A percentile compares a stretch with the other conserved stretches of the same genome.
These are phyloP conservation scores for Phytophthora crassamura DNA, from an alignment of 352 stramenopile genomes.

Conservation along the genomic window DNA sequence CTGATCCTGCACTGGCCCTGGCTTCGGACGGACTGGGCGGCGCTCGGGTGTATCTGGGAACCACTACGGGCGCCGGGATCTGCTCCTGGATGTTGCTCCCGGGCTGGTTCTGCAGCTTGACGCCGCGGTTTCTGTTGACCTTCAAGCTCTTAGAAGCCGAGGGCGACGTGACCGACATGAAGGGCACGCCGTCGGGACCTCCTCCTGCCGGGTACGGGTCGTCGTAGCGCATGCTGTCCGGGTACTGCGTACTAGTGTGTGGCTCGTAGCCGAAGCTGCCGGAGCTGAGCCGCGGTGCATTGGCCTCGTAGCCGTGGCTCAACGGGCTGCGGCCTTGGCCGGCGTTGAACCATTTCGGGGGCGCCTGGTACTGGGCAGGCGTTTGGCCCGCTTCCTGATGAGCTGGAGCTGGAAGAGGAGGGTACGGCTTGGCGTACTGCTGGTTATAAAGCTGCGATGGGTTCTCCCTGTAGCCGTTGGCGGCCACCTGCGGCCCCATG, in stretches of 20 bases:
- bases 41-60: slow-evolving; percentile 36
- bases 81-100: slow-evolving; percentile 19
- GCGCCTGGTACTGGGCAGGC: slow-evolving; percentile 26
- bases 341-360: slow-evolving; percentile 33
- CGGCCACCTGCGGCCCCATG: slow-evolving; percentile 47
- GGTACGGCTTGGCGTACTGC: slow-evolving; percentile 38
- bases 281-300: slow-evolving; percentile 31
- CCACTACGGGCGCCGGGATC: slow-evolving; percentile 27
- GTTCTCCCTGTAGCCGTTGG: slow-evolving; percentile 46
- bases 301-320: slow-evolving; percentile 30
- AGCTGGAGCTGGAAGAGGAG: slow-evolving; percentile 26
- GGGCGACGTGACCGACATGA: slow-evolving; percentile 53
- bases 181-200: slow-evolving; percentile 34
- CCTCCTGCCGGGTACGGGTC: slow-evolving; percentile 39
- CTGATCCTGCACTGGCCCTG: slow-evolving; percentile 23
- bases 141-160: slow-evolving; percentile 33
- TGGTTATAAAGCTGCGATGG: slow-evolving; percentile 35
- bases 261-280: slow-evolving; percentile 20
- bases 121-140: slow-evolving; percentile 25
- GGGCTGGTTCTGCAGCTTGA: slow-evolving; percentile 19
- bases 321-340: slow-evolving; percentile 10
- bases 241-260: slow-evolving; percentile 23
- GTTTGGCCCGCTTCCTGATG: slow-evolving; percentile 18
- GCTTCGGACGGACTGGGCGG: slow-evolving; percentile 29
- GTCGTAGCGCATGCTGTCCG: slow-evolving; percentile 42